Evolutionary conservation across 2,329 filamentous ascomycete species (phyloP).

Genomic region (Phialemoniopsis sp.): DNA sequence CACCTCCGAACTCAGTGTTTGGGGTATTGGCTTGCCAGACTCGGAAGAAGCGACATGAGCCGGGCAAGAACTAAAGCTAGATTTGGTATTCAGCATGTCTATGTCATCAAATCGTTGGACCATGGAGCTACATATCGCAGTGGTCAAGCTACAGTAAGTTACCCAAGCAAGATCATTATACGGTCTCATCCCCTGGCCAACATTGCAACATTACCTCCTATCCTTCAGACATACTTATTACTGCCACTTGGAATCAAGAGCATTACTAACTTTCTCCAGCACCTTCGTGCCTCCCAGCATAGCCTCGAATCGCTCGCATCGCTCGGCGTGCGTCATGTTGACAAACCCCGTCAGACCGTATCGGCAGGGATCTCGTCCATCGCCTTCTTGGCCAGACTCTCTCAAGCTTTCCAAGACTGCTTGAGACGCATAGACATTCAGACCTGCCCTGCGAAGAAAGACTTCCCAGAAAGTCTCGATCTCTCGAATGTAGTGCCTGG

Average conservation of each 20-base stretch:
- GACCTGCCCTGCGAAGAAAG: constrained; percentile 59
- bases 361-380: constrained; percentile 3
- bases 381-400: constrained; percentile 18
- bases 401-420: constrained; percentile 47
- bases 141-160: too few relatives aligned
- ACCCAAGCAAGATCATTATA: too few relatives aligned
- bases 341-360: constrained; percentile 52
- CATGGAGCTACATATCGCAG: too few relatives aligned
- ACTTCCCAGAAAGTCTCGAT: constrained; percentile 65
- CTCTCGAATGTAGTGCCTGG: constrained; percentile 31
- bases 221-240: constrained; percentile 9
- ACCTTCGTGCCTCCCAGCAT: constrained; percentile 51
- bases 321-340: constrained; percentile 46
- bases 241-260: constrained; percentile 48
- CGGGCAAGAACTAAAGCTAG: too few relatives aligned
- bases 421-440: constrained; percentile 72
- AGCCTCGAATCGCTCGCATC: constrained; percentile 42
- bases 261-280: constrained; percentile 42
- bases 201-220: too few relatives aligned
- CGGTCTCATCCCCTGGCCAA: too few relatives aligned
- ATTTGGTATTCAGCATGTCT: too few relatives aligned
- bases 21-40: too few relatives aligned
- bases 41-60: too few relatives aligned
- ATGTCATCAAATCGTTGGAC: too few relatives aligned
- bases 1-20: too few relatives aligned